Percentiles rank a stretch among this genome's conserved stretches.
phyloP scores from a whole-genome alignment of 768 basidiomycete species.

The Naganishia randhawae region DNA sequence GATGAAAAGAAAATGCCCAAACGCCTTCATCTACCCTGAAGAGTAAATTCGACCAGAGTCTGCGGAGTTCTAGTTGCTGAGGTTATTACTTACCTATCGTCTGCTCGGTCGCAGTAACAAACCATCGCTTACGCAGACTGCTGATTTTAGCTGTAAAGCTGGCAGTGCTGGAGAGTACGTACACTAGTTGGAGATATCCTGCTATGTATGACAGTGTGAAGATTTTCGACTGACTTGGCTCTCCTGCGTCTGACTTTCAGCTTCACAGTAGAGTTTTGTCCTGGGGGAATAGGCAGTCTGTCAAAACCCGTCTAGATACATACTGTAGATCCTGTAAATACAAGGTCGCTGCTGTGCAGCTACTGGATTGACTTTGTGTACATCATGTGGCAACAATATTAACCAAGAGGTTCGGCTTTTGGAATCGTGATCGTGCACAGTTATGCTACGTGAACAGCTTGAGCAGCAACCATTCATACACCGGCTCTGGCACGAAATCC shows the following conservation, averaged over 20 bases:
- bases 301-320: no score
- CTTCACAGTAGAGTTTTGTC: constrained; percentile 2
- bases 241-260: not conserved
- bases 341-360: no score
- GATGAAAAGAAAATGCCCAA: not conserved
- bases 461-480: not conserved
- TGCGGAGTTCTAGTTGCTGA: no score
- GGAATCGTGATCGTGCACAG: no score
- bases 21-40: not conserved
- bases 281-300: not conserved
- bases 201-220: not conserved
- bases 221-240: not conserved
- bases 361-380: no score
- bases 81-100: not conserved
- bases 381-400: no score
- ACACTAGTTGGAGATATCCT: no score
- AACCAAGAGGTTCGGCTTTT: no score
- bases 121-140: not conserved
- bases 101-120: not conserved
- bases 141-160: not conserved
- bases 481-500: constrained; percentile 15
- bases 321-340: no score
- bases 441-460: not conserved
- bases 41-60: no score
- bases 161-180: constrained; percentile 3